Conservation (phyloP, 2,329 filamentous ascomycete species). For the Monilinia vaccinii-corymbosi region DNA sequence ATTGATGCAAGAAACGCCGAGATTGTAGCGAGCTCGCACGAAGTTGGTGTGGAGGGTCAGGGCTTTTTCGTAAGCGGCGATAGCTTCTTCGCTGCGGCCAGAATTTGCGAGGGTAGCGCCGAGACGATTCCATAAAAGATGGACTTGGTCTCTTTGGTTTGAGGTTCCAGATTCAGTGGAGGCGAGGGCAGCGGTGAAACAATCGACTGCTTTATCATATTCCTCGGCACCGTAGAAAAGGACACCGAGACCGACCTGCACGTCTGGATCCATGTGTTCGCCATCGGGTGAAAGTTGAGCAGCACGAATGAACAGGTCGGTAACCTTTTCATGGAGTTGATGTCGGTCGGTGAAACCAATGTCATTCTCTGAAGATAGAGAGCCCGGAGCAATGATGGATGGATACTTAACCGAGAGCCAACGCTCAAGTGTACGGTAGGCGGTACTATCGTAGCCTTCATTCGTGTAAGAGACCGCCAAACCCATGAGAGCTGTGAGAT, state of each 20-base stretch:
- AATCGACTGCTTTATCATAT: constrained; percentile 97
- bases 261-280: constrained; percentile 95
- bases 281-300: constrained; percentile 87
- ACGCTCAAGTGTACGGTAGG: constrained; percentile 90
- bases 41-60: constrained; percentile 89
- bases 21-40: constrained; percentile 91
- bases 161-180: constrained; percentile 74
- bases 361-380: constrained; percentile 68
- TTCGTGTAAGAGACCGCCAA: constrained; percentile 96
- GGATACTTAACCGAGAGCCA: constrained; percentile 97
- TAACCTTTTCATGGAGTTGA: constrained; percentile 81
- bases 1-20: constrained; percentile 94
- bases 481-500: constrained; percentile 86
- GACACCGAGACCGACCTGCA: constrained; percentile 93
- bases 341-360: constrained; percentile 92
- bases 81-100: constrained; percentile 88
- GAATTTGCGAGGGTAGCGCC: constrained; percentile 94
- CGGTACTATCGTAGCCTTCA: constrained; percentile 94
- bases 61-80: constrained; percentile 90
- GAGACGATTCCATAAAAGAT: constrained; percentile 94
- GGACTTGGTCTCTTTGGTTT: constrained; percentile 78
- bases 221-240: constrained; percentile 97
- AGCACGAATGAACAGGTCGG: constrained; percentile 80
- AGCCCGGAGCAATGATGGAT: constrained; percentile 57
- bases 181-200: constrained; percentile 86